phyloP scores from a whole-genome alignment of 2,329 filamentous ascomycete species.

The Penicillium expansum region DNA sequence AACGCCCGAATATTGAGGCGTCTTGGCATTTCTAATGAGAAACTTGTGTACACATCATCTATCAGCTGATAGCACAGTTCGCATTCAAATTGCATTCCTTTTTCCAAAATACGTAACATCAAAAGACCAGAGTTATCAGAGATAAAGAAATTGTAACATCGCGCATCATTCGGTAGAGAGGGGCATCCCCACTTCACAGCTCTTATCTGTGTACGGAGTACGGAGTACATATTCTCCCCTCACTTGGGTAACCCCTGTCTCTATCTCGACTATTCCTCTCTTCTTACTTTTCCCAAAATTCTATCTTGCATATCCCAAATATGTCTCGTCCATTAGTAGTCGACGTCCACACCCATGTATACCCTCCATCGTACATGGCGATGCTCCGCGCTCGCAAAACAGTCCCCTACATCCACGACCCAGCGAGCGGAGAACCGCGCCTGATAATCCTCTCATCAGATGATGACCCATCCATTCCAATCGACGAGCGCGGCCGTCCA shows the following conservation, averaged over 20 bases:
- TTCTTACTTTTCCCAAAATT: background rate
- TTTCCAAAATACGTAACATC: background rate
- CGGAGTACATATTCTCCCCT: background rate
- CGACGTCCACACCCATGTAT: constrained; percentile 64
- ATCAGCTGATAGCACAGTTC: background rate
- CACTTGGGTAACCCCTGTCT: background rate
- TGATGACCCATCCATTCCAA: constrained; percentile 40
- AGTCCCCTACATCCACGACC: constrained; percentile 47
- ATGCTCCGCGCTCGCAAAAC: constrained; percentile 54
- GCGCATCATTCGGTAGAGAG: background rate
- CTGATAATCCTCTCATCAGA: constrained; percentile 50
- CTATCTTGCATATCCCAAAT: background rate
- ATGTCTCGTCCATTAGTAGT: constrained; percentile 46
- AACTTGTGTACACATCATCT: background rate
- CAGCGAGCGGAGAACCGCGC: constrained; percentile 33
- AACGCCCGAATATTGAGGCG: background rate
- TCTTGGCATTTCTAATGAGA: background rate
- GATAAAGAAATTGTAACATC: background rate
- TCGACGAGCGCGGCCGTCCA: constrained; percentile 65
- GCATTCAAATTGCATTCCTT: background rate
- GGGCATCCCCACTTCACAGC: background rate
- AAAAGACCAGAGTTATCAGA: background rate
- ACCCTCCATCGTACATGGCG: constrained; percentile 58
- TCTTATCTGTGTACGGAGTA: constrained; percentile 1
- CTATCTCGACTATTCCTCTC: background rate